phyloP scores from a whole-genome alignment of 768 basidiomycete genomes.

The Boletus huronensis region DNA sequence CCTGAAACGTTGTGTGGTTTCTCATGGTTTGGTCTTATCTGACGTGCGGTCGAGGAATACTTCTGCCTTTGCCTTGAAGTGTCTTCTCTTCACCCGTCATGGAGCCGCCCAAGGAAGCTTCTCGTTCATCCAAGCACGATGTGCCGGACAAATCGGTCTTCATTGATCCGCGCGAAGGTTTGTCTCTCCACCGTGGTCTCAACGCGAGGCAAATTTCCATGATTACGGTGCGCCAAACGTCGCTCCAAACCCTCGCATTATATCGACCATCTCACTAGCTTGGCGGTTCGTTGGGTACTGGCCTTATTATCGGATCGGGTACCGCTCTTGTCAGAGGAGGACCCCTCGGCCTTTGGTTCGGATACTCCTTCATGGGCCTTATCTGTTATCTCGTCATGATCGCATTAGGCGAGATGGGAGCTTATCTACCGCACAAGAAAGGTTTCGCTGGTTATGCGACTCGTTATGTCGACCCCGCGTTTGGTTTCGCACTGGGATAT shows the following conservation, averaged over 20 bases:
- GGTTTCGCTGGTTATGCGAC: conserved; percentile 57
- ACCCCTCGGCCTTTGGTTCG: conserved; percentile 43
- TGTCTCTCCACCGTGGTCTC: conserved; percentile 46
- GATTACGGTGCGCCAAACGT: conserved; percentile 42
- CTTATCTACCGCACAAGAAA: conserved; percentile 55
- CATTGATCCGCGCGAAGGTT: conserved; percentile 33
- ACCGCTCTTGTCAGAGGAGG: conserved; percentile 56
- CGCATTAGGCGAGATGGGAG: conserved; percentile 38
- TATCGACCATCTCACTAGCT: conserved; percentile 28
- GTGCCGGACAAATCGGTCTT: conserved; percentile 14
- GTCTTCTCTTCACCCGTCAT: neutral
- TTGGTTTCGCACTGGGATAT: conserved; percentile 49
- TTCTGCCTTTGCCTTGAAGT: neutral
- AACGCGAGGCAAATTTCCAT: conserved; percentile 53
- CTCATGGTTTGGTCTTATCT: conserved; percentile 4
- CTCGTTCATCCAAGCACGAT: neutral
- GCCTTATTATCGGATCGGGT: conserved; percentile 56
- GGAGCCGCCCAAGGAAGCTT: neutral
- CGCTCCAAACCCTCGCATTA: neutral
- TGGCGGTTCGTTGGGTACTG: conserved; percentile 51
- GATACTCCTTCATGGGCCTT: conserved; percentile 48
- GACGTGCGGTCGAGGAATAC: neutral
- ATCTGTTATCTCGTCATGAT: conserved; percentile 61
- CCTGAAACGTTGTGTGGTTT: neutral
- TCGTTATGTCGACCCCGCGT: conserved; percentile 63